Conservation (phyloP, 805 yeast genomes). For the Candida tallmaniae region DNA sequence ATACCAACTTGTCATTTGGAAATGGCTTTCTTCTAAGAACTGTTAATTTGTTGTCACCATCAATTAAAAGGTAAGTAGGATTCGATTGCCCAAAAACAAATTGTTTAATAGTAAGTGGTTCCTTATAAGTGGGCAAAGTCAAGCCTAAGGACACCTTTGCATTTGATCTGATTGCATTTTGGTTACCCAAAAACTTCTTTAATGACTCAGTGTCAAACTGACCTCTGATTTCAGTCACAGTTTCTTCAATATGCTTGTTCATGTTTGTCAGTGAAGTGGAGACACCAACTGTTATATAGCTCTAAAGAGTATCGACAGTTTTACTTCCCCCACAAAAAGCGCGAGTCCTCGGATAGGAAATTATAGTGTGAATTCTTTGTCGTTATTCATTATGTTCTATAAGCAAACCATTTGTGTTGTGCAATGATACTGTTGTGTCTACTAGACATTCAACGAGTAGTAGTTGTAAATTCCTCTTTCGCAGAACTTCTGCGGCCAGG, state of each 20-base stretch:
- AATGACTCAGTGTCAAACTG: conserved; percentile 25
- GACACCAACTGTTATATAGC: background rate
- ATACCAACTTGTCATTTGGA: conserved; percentile 43
- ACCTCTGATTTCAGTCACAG: conserved; percentile 31
- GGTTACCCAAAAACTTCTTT: conserved; percentile 16
- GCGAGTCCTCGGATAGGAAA: too few relatives aligned
- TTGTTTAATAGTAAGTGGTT: conserved; percentile 41
- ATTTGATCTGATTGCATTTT: conserved; percentile 7
- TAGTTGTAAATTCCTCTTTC: conserved; percentile 56
- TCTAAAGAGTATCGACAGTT: too few relatives aligned
- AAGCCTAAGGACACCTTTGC: conserved; percentile 19
- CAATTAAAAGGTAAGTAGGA: conserved; percentile 52
- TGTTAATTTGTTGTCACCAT: conserved; percentile 31
- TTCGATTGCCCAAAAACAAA: conserved; percentile 62
- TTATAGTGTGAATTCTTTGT: too few relatives aligned
- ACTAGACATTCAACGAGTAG: conserved; percentile 45
- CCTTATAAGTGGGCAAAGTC: conserved; percentile 16
- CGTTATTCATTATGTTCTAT: too few relatives aligned
- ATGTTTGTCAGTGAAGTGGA: too few relatives aligned
- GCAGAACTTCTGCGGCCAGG: conserved; percentile 51
- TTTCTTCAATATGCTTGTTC: conserved; percentile 15
- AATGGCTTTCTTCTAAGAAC: conserved; percentile 58
- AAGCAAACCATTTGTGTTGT: too few relatives aligned
- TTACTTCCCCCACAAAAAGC: background rate
- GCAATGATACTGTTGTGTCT: too few relatives aligned